These are phyloP conservation scores for Penicillium dipodomyicola DNA, from an alignment of 495 filamentous ascomycete species.

Conservation along the genomic window DNA sequence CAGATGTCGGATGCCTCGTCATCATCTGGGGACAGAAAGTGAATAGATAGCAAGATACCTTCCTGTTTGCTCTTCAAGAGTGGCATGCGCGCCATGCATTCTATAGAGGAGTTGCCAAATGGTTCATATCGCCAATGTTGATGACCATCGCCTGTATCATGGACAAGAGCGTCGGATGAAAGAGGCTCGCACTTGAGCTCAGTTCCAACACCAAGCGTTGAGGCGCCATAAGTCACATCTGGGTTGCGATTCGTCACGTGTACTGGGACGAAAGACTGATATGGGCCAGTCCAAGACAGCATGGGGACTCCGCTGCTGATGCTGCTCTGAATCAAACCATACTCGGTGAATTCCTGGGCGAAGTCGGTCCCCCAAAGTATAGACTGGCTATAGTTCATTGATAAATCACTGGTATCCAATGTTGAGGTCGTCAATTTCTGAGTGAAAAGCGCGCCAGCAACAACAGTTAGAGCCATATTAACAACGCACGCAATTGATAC, in stretches of 20 bases:
- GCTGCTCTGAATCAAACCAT: constrained; percentile 43
- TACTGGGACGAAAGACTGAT: constrained; percentile 38
- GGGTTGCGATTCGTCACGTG: constrained; percentile 25
- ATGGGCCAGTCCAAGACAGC: constrained; percentile 38
- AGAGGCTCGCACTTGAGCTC: constrained; percentile 31
- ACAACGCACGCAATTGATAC: constrained; percentile 38
- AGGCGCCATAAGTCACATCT: constrained; percentile 31
- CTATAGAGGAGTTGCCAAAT: constrained; percentile 25
- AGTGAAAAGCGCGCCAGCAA: constrained; percentile 41
- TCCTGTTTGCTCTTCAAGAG: constrained; percentile 22
- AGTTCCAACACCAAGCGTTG: constrained; percentile 35
- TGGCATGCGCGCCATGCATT: constrained; percentile 34
- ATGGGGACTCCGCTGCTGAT: constrained; percentile 40
- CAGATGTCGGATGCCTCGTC: constrained; percentile 28
- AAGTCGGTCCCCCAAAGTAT: constrained; percentile 36
- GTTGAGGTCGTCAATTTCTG: constrained; percentile 35
- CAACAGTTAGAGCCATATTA: constrained; percentile 37
- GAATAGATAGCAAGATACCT: constrained; percentile 36
- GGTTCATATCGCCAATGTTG: constrained; percentile 34
- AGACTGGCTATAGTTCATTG: constrained; percentile 37
- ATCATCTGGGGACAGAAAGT: constrained; percentile 36
- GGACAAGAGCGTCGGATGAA: constrained; percentile 17
- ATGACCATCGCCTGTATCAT: constrained; percentile 13
- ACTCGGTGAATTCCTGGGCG: constrained; percentile 41
- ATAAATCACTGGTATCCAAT: constrained; percentile 26